Evolutionary conservation across 495 filamentous ascomycete species (phyloP), one percentile per base, ranked within the genome.

Genomic region (Parachaetomium inaequale): DNA sequence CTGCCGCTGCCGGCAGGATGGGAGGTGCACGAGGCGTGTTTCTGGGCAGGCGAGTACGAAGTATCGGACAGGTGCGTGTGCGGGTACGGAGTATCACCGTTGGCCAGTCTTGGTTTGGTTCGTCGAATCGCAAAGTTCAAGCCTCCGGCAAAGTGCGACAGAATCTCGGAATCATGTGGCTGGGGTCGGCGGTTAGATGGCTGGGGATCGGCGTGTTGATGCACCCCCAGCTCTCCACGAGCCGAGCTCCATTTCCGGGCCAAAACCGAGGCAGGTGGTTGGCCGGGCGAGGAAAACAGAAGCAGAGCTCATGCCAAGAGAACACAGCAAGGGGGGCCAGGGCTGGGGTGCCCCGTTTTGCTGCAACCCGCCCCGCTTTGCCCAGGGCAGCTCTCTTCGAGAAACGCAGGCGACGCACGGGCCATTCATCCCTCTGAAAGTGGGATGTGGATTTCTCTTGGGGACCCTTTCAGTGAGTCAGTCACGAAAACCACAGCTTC

Each of bases 261-360:
- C 51, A 31, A 58, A 68, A 65, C 71, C 69, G 69, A 73, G 71
- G 69, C 67, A 65, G 63, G 62, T 71, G 71, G 71, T 73, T 73
- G 69, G 71, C 67, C 67, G 65, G 67, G 58, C 63, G 63, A 68
- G 61, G 51, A 43, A 62, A 59, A 64, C 52, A 54, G 52, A 1
- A 43, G 28, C 43, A 45, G 43, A 60, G 66, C 66, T 66, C 64
- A 62, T 42, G 61, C 66, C 63, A 70, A 65, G 63, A 62, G 25
- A 38, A 26, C 3, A 2, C 29, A 3, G 36, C 40, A 31, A 32
- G 19, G 26, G 19, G 25, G 45, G 42, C 4, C 51, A 47, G 21
- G 61, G 50, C 21, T 42, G 1, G 38, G 5, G 10, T 25, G 28
- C 45, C 36, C 50, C n/a, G 28, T 25, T 53, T 40, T 32, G 7